Evolutionary conservation across 2,329 filamentous ascomycete genomes (phyloP), one percentile per base, ranked within the genome.

Genomic region (Fusarium sp.): DNA sequence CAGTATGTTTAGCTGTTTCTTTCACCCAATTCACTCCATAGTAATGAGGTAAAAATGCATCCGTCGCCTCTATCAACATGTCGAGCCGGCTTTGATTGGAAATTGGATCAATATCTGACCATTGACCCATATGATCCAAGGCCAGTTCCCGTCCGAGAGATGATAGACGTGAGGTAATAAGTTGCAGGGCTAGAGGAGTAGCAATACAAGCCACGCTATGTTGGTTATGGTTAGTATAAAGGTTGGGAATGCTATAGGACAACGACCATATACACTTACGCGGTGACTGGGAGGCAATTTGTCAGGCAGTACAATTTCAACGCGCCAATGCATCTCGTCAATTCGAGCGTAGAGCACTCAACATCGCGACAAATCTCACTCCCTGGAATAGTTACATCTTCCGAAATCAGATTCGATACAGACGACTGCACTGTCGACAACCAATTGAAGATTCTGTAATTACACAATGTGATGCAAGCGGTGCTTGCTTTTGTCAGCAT

Each of bases 131-230:
- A 5, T 39, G 22, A 19, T 28, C 22, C 33, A 28, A n/a, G 8
- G 46, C 46, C 10, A 49, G 39, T n/a, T 49, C 46, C 3, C 33
- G 46, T 15, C 17, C 19, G 17, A 49, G 33, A 24, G 19, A 39
- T 20, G 46, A 49, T n/a, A 49, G 46, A 26, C 46, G 46, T 5
- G 46, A n/a, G 4, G 46, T 49, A 3, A 49, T 28, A 39, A 49
- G 32, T 15, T 49, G 22, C 4, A 49, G 13, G 33, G 46, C 46
- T 19, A 49, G 33, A 20, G 46, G 46, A 28, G 8, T 49, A 15
- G 33, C 46, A 3, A 49, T 49, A 49, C 46, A 55, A n/a, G 15
- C 26, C 7, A 28, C 2, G 0, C 52, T 55, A 8, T 17, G 5
- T 0, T 14, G 3, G 2, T 5, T 19, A 2, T 3, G 1, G 15